Conservation (phyloP, 2,329 filamentous ascomycete species). For the Incumbomyces delicatus region DNA sequence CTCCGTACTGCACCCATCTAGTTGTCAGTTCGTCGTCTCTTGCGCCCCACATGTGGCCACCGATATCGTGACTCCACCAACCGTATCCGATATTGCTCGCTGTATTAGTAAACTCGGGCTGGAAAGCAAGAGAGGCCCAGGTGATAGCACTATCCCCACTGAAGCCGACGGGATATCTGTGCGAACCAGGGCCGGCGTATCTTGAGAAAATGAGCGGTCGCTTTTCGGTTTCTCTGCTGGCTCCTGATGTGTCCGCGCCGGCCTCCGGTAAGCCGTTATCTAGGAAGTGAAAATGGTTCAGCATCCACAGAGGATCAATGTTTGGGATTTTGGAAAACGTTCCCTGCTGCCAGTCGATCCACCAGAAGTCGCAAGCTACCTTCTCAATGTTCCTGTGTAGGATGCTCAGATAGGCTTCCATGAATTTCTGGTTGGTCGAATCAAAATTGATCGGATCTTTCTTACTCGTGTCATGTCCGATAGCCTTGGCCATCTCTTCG, state of each 20-base stretch:
- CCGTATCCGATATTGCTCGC: slow-evolving; percentile 59
- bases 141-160: slow-evolving; percentile 52
- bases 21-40: slow-evolving; percentile 50
- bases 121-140: slow-evolving; percentile 53
- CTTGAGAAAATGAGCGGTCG: slow-evolving; percentile 49
- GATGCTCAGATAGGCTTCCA: slow-evolving; percentile 50
- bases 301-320: slow-evolving; percentile 54
- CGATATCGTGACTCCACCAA: slow-evolving; percentile 61
- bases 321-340: slow-evolving; percentile 44
- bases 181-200: slow-evolving; percentile 53
- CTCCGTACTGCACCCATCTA: slow-evolving; percentile 54
- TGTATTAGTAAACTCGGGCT: slow-evolving; percentile 57
- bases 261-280: slow-evolving; percentile 31
- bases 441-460: slow-evolving; percentile 49
- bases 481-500: slow-evolving; percentile 41
- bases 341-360: slow-evolving; percentile 61
- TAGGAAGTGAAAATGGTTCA: slow-evolving; percentile 56
- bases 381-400: slow-evolving; percentile 48
- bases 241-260: background rate
- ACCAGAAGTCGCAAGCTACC: slow-evolving; percentile 54
- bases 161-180: slow-evolving; percentile 56
- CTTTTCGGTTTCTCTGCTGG: slow-evolving; percentile 27
- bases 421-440: slow-evolving; percentile 43
- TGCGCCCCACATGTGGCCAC: slow-evolving; percentile 50
- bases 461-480: slow-evolving; percentile 42